These are phyloP conservation scores for Neurospora sp. DNA, from an alignment of 495 filamentous ascomycete species.

Conservation along the genomic window DNA sequence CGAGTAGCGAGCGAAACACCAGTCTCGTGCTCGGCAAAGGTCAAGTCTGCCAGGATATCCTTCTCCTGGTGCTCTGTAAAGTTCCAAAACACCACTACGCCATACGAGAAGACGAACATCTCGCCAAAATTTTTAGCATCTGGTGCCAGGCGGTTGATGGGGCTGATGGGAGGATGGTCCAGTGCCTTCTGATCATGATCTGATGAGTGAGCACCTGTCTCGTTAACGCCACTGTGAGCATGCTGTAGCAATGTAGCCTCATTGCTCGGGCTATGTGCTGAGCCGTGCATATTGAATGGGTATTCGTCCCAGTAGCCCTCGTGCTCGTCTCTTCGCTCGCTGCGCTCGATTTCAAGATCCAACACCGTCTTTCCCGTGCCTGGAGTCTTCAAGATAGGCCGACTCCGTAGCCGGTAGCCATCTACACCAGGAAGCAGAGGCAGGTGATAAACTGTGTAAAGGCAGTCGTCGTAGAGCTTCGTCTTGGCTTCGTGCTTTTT, in stretches of 20 bases:
- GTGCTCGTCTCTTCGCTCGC: conserved; percentile 78
- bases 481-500: conserved; percentile 85
- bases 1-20: conserved; percentile 55
- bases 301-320: conserved; percentile 61
- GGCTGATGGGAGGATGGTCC: conserved; percentile 23
- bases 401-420: conserved; percentile 79
- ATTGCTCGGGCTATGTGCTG: conserved; percentile 1
- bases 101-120: conserved; percentile 97
- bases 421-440: conserved; percentile 76
- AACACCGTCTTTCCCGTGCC: conserved; percentile 80
- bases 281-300: neutral
- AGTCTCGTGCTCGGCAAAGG: conserved; percentile 62
- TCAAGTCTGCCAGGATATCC: conserved; percentile 89
- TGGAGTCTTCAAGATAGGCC: conserved; percentile 81
- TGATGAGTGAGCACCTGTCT: neutral
- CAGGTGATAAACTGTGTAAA: conserved; percentile 91
- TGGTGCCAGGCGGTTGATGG: conserved; percentile 45
- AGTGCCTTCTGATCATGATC: conserved; percentile 12
- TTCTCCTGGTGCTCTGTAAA: conserved; percentile 93
- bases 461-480: conserved; percentile 97
- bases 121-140: conserved; percentile 72
- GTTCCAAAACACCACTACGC: conserved; percentile 98
- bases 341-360: conserved; percentile 94
- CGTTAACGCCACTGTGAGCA: conserved; percentile 2
- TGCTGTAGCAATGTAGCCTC: conserved; percentile 6